Evolutionary conservation across 2,329 filamentous ascomycete species (phyloP), one percentile per base, ranked within the genome.

Genomic region (Hypoxylon sp.): DNA sequence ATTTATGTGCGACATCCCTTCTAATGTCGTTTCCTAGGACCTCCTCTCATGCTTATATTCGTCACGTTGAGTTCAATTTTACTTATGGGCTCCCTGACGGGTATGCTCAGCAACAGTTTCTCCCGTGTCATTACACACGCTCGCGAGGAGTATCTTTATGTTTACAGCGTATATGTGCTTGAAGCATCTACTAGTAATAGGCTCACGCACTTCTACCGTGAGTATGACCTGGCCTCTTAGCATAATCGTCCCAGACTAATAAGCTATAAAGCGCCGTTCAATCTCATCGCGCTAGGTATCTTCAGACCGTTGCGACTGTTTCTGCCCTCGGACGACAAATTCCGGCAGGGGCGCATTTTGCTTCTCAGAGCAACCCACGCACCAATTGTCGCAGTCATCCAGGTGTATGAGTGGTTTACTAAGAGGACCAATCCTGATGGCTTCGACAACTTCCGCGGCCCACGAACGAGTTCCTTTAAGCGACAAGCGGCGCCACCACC

Each of bases 1-100:
- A 19, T 32, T 37, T 15, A 17, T 39, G 37, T 1, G 7, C 21
- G 7, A 24, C 15, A 21, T 6, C 3, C 31, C 29, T 51, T 61
- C 70, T 75, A 64, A 73, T 42, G 13, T 6, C 27, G 11, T 24
- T 0, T 29, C 24, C 11, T 27, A 79, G 77, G 88, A 15, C 88
- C 87, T 27, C 87, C 87, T 4, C 80, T 89, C 60, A 89, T 89
- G 87, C 84, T 93, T 69, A 84, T 93, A 53, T 95, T 95, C 79
- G 87, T 95, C 69, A 91, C 87, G 24, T 83, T 95, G 75, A 93
- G 91, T 47, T 92, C 92, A 64, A 93, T 95, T 73, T 83, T 96
- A 6, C 85, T 96, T 32, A 91, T 93, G 80, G 93, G 92, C 54
- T 92, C 91, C 19, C 82, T 94, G 70, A 94, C 93, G 39, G 91